Conservation (phyloP, 352 stramenopile genomes). For the Pythium periplocum region DNA sequence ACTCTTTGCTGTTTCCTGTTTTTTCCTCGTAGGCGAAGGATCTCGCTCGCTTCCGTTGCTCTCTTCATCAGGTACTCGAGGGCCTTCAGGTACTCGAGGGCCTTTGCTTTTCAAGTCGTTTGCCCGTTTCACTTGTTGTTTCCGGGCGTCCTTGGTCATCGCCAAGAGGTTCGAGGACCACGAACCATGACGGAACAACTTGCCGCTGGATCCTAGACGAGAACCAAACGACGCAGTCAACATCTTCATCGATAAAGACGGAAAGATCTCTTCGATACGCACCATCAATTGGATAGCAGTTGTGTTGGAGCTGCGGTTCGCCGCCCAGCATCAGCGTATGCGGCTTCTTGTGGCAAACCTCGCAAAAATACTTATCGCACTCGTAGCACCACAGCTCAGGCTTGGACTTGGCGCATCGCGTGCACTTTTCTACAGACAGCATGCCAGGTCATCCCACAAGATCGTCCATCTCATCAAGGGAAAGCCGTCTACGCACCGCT, state of each 20-base stretch:
- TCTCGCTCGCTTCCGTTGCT: not conserved
- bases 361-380: conserved; percentile 62
- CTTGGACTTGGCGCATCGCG: conserved; percentile 26
- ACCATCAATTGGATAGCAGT: conserved; percentile 53
- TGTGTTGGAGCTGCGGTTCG: conserved; percentile 24
- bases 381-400: conserved; percentile 61
- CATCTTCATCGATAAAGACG: not conserved
- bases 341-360: conserved; percentile 40
- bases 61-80: not conserved
- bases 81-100: too few relatives aligned
- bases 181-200: conserved; percentile 30
- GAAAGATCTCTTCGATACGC: not conserved
- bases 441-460: not conserved
- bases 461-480: not conserved
- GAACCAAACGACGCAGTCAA: not conserved
- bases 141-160: conserved; percentile 16
- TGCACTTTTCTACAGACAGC: conserved; percentile 32
- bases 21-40: not conserved
- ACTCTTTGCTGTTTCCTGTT: not conserved
- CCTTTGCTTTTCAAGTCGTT: conserved; percentile 6
- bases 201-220: conserved; percentile 32
- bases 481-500: conserved; percentile 7
- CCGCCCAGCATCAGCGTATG: conserved; percentile 43
- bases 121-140: conserved; percentile 2
- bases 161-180: conserved; percentile 38